Conservation (phyloP, 73 alveolate species). For the Durusdinium trenchii region DNA sequence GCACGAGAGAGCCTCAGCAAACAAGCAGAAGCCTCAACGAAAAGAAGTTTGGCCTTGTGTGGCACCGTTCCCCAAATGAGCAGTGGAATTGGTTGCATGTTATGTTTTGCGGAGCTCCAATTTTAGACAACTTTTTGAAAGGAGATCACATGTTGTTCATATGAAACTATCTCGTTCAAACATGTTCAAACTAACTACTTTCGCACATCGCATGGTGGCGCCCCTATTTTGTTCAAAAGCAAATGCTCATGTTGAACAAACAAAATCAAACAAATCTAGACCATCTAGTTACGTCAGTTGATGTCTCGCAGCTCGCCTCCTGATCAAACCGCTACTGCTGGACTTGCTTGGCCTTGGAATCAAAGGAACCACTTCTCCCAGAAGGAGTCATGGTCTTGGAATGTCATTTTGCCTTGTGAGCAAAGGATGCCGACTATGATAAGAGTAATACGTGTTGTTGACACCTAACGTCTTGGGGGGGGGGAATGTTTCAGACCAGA, state of each 20-base stretch:
- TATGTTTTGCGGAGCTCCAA: neutral
- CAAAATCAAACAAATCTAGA: too few relatives aligned
- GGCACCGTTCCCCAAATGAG: neutral
- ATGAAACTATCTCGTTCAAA: neutral
- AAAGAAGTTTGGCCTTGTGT: neutral
- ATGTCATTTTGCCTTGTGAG: too few relatives aligned
- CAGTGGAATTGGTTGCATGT: neutral
- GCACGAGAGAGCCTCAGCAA: constrained; percentile 71
- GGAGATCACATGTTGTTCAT: neutral
- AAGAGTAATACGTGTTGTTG: too few relatives aligned
- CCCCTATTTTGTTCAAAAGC: neutral
- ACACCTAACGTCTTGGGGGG: too few relatives aligned
- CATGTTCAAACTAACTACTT: neutral
- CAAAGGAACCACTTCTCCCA: too few relatives aligned
- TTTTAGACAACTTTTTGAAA: neutral
- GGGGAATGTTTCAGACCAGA: too few relatives aligned
- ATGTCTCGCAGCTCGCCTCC: neutral
- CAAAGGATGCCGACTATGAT: too few relatives aligned
- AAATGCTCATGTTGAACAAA: neutral
- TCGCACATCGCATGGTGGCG: too few relatives aligned
- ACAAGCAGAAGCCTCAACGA: too few relatives aligned
- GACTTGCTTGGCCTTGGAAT: constrained; percentile 76
- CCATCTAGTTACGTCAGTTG: neutral
- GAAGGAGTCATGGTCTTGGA: too few relatives aligned
- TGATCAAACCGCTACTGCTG: constrained; percentile 45